Percentiles rank a stretch among this genome's conserved stretches.
Conservation (phyloP, 116 monocot species). For the Phalaenopsis hybrid region DNA sequence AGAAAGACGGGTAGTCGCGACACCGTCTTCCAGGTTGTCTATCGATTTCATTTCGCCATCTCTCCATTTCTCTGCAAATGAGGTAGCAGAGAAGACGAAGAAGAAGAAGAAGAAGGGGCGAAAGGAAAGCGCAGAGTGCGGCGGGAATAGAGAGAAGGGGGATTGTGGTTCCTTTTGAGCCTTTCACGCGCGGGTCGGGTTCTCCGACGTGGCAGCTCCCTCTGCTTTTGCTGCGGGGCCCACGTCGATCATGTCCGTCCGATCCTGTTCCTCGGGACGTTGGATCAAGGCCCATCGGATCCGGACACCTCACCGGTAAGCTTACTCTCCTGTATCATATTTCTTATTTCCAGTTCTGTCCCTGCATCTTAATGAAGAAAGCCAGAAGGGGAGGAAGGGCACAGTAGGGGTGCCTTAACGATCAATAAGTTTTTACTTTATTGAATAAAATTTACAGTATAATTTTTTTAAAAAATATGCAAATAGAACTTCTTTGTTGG, state of each 20-base stretch:
- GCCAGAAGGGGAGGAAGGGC: too few relatives aligned
- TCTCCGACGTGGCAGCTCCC: constrained; percentile 5
- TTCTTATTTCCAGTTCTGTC: neutral
- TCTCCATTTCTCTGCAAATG: constrained; percentile 4
- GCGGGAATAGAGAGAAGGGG: neutral
- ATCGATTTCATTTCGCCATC: neutral
- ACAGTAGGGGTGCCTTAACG: too few relatives aligned
- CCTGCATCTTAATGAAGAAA: too few relatives aligned
- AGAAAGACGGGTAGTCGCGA: constrained; percentile 51
- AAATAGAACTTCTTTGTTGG: too few relatives aligned
- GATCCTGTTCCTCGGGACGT: neutral
- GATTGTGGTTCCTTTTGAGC: neutral
- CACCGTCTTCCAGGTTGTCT: neutral
- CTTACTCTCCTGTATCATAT: neutral
- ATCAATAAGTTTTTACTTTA: too few relatives aligned
- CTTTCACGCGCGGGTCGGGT: constrained; percentile 4
- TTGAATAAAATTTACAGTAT: too few relatives aligned
- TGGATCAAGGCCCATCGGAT: neutral
- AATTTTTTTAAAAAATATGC: too few relatives aligned
- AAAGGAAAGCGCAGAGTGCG: too few relatives aligned
- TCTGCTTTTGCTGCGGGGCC: neutral
- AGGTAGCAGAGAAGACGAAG: neutral
- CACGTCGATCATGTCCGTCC: neutral
- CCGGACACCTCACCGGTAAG: neutral
- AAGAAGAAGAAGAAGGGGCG: neutral